Percentiles rank a stretch among this genome's conserved stretches.
These are phyloP conservation scores for Hypoxylon trugodes DNA, from an alignment of 495 filamentous ascomycete species.

Conservation along the genomic window DNA sequence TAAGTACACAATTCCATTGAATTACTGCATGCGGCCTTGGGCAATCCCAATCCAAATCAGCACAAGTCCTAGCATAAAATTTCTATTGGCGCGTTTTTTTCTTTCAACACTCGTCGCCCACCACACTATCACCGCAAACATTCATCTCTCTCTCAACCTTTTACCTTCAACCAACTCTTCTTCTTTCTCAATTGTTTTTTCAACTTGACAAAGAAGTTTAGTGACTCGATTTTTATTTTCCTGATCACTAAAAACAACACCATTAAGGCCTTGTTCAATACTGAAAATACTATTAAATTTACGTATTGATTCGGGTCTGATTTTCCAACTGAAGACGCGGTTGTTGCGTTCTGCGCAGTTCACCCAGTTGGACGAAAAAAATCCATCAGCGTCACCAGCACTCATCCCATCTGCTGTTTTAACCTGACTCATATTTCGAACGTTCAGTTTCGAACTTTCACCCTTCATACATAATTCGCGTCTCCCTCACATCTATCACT, in stretches of 20 bases:
- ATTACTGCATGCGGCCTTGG: slow-evolving; percentile 22
- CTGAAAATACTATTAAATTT: too few species aligned
- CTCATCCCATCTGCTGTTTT: too few species aligned
- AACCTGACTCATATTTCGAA: too few species aligned
- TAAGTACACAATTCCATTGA: slow-evolving; percentile 6
- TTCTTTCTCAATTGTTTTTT: slow-evolving; percentile 31
- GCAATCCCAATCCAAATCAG: too few species aligned
- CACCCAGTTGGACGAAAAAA: too few species aligned
- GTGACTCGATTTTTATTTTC: too few species aligned
- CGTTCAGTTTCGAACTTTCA: too few species aligned
- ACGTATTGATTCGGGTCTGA: slow-evolving; percentile 2
- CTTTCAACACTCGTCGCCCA: slow-evolving; percentile 9
- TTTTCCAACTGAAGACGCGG: slow-evolving; percentile 19
- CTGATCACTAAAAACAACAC: too few species aligned
- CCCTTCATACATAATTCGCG: too few species aligned
- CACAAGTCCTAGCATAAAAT: slow-evolving; percentile 27
- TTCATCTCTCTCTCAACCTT: slow-evolving; percentile 26
- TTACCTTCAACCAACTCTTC: slow-evolving; percentile 11
- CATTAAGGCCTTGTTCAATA: too few species aligned
- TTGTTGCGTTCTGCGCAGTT: slow-evolving; percentile 15
- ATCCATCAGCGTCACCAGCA: too few species aligned
- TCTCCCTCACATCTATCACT: too few species aligned
- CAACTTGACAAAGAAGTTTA: slow-evolving; percentile 23
- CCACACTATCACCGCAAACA: slow-evolving; percentile 20
- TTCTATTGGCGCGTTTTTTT: slow-evolving; percentile 30